Base-by-base conservation (phyloP, 176 grass and related monocot species). In the Phyllostachys edulis region DNA sequence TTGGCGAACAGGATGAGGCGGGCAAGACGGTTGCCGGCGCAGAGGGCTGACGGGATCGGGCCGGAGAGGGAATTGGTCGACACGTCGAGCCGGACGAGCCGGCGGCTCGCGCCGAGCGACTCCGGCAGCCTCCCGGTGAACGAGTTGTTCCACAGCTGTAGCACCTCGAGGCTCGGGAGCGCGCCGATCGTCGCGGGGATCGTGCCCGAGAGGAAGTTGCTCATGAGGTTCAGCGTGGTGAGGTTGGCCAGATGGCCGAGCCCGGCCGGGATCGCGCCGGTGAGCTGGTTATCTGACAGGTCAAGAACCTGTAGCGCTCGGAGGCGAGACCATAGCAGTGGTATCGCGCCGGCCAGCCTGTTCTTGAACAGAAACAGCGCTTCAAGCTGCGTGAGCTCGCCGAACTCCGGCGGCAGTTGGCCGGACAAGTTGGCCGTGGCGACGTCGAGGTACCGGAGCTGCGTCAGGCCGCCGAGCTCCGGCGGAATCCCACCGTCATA, bases 131-230 rank as follows among this genome's bases (percentile, higher is more conserved):
- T 26, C 1, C 96, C 96, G 6, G 83, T 75, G 64, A 98, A 73
- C 14, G 96, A 98, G 87, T 98, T 98, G 89, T 98, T 98, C 96
- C 96, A 98, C 13, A 98, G 85, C 73, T 92, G 89, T 8, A 98
- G 84, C 78, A 80, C 89, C 85, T 95, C 80, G 50, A 98, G 93
- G 65, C 79, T 87, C 10, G 89, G 89, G 2, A 98, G 84, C 18
- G 46, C 46, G 14, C 93, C 89, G 65, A 98, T 83, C 40, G 82
- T 75, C 6, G 56, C 29, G 14, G 96, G 96, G 78, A 98, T 78
- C 9, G 67, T 26, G 29, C 93, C 91, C 45, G 93, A 89, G 41
- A 98, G 85, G 60, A 44, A 24, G 91, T 98, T 98, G 80, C 80
- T 73, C 93, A 95, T 94, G 84, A 98, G 91, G 71, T 92, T 95